Base-by-base conservation (phyloP, 371 early-diverging fungal species). In the Smittium culicis region DNA sequence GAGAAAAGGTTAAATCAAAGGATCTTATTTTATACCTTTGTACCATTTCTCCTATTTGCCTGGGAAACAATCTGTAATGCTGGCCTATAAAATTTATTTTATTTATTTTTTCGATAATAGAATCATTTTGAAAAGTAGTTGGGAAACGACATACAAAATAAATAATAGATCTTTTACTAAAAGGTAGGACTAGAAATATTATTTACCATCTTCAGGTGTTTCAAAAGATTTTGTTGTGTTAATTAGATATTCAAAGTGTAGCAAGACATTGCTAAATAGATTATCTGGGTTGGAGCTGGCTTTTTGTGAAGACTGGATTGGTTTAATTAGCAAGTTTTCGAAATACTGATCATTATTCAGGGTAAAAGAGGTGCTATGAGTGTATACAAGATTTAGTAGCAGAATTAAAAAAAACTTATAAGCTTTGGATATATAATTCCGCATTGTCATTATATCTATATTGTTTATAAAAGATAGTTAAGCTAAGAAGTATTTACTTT, bases 1-100 rank as follows among this genome's bases (percentile, higher is more conserved):
- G 92, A 0, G 95, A 89, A 73, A 94, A 92, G 0, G 90, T 81
- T 67, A 96, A 77, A 70, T 90, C 88, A 71, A 95, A 79, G 68
- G 89, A 89, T 25, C 79, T 78, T 3, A 92, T 89, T 35, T 82
- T 78, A 72, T 83, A 89, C 25, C 80, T 76, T 64, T 87, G 84
- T 17, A 91, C 77, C 28, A 94, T 83, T 69, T 94, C 89, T 24
- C 90, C 93, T 61, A 96, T 84, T 1, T 88, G 81, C 57, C 93
- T 88, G 64, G 93, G 91, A 69, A 89, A 89, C 34, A 88, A 70
- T 35, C 83, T 80, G 74, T 88, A 91, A 73, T 88, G 86, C 54
- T 80, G 77, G 58, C n/a, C 29, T 33, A 34, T 66, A 56, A 30
- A 35, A 57, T 16, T 3, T n/a, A 20, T 45, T 45, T 14, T 20